A percentile compares a stretch with the other conserved stretches of the same genome.
Conservation (phyloP, 1,284 basidiomycete genomes). For the Ceratobasidium sp. region DNA sequence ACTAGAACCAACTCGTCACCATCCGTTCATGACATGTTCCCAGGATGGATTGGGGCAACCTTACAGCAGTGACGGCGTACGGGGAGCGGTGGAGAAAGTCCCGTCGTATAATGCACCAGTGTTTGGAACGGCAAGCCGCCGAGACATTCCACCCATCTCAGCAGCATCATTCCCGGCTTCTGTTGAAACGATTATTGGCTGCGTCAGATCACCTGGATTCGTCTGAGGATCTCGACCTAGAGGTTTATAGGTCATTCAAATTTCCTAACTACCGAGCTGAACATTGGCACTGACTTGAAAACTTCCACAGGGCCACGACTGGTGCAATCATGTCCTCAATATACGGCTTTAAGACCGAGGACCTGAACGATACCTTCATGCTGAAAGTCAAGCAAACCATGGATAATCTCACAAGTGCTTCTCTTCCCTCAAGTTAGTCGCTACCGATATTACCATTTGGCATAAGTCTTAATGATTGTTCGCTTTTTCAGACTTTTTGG, state of each 20-base stretch:
- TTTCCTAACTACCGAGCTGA: neutral
- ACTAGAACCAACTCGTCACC: neutral
- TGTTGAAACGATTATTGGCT: constrained; percentile 16
- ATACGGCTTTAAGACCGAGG: constrained; percentile 31
- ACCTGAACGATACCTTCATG: constrained; percentile 22
- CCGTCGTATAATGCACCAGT: constrained; percentile 12
- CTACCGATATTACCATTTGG: neutral
- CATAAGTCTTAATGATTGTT: neutral
- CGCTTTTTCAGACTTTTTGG: constrained; percentile 24
- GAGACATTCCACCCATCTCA: constrained; percentile 12
- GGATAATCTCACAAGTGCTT: constrained; percentile 22
- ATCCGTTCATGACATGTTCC: neutral
- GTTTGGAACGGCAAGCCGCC: constrained; percentile 8
- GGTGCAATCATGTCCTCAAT: constrained; percentile 15
- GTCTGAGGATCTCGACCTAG: constrained; percentile 12
- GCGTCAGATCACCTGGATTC: neutral
- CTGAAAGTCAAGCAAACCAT: neutral
- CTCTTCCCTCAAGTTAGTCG: constrained; percentile 1
- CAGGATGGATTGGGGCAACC: constrained; percentile 16
- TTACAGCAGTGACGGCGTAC: constrained; percentile 12
- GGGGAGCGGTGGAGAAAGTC: constrained; percentile 26
- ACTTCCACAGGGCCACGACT: neutral
- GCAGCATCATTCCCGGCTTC: constrained; percentile 5
- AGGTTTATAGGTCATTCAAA: constrained; percentile 10
- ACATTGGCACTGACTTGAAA: neutral